Evolutionary conservation across 495 filamentous ascomycete species (phyloP), one percentile per base, ranked within the genome.

Genomic region (Pyrenula massariospora): DNA sequence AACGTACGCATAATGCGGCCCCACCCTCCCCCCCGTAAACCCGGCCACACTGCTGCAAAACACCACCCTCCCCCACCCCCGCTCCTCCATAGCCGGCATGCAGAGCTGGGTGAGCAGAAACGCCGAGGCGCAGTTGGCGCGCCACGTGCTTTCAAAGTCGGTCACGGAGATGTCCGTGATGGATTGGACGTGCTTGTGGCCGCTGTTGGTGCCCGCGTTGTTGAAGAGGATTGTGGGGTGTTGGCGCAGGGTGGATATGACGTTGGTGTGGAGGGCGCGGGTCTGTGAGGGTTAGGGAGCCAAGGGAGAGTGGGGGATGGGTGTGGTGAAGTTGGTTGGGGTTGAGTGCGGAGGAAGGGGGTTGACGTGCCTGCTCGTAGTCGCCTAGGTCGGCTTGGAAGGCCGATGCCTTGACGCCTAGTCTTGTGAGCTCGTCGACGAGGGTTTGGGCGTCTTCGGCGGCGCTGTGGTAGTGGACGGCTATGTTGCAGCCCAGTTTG

Each of bases 131-230:
- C 79, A 68, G 59, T 84, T 84, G 49, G 80, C 67, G 55, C 67
- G 73, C 58, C 81, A 68, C 1, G 76, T 81, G 53, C 76, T 56
- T 59, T 84, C 79, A 59, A 79, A 84, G 53, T 79, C 75, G 24
- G 78, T 74, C 11, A 69, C 56, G 1, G 59, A 57, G 48, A 73
- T 60, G 24, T 66, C 65, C 10, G 31, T 5, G 31, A 42, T 42
- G 31, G 8, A 15, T 5, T 8, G 31, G 31, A 5, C 51, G 59
- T 31, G 54, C 64, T 25, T 50, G 25, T 61, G 55, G 20, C 59
- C 58, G 12, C 53, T 56, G 2, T 59, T 59, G 1, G 54, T 48
- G 50, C 70, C 70, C 2, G 70, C 70, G 60, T 72, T 73, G 57
- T 65, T 66, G 64, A 72, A 68, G 25, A 72, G 62, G 57, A 73